These are phyloP conservation scores for Brassica hybrid DNA, from an alignment of 441 rosid species.

Conservation along the genomic window DNA sequence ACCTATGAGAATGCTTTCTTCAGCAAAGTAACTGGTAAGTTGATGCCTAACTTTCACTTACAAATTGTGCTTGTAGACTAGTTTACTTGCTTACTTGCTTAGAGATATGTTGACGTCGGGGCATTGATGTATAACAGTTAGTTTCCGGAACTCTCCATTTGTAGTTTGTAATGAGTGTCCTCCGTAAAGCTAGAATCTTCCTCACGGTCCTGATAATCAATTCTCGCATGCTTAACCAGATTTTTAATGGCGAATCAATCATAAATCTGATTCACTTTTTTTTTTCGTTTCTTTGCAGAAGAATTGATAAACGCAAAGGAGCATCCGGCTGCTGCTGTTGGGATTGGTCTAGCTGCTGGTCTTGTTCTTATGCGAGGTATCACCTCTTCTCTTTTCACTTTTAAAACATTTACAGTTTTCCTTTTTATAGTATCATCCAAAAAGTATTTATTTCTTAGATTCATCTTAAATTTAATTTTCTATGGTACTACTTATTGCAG, in stretches of 20 bases:
- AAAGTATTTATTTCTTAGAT: not conserved
- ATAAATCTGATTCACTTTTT: not conserved
- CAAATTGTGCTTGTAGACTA: not conserved
- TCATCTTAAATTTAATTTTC: not conserved
- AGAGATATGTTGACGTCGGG: conserved; percentile 7
- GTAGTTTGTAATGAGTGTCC: not conserved
- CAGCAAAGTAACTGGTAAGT: conserved; percentile 66
- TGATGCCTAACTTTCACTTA: not conserved
- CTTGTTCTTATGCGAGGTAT: conserved; percentile 77
- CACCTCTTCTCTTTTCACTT: conserved; percentile 1
- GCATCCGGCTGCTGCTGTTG: conserved; percentile 71
- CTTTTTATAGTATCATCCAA: not conserved
- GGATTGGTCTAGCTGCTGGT: conserved; percentile 62
- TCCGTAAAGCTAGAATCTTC: conserved; percentile 22
- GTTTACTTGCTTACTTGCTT: not conserved
- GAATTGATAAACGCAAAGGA: conserved; percentile 64
- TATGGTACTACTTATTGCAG: conserved; percentile 44
- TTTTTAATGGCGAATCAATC: not conserved
- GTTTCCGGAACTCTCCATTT: not conserved
- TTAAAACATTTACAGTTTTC: not conserved
- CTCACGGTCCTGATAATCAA: not conserved
- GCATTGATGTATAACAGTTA: not conserved
- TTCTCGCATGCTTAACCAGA: not conserved
- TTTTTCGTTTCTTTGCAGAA: conserved; percentile 43
- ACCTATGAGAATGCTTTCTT: conserved; percentile 70